Percentiles rank a stretch among this genome's conserved stretches.
Evolutionary conservation across 208 protist genomes (phyloP).

Genomic region (Acanthamoeba comandoni): DNA sequence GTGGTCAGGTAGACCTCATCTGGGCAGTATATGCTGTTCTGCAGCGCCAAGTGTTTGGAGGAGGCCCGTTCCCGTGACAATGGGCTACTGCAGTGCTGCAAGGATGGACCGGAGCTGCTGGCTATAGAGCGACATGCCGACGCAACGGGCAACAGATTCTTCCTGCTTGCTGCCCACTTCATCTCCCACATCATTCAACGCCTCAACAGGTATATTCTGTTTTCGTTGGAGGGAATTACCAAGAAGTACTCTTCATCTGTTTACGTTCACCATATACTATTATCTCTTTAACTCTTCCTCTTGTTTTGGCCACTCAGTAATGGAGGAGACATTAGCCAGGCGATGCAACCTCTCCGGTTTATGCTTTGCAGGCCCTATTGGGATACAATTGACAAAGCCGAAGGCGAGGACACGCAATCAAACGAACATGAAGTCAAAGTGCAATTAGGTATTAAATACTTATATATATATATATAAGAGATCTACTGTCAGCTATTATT

Average conservation of each 20-base stretch:
- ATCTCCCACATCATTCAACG: not conserved
- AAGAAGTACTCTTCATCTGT: no score
- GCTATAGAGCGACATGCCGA: not conserved
- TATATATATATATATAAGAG: no score
- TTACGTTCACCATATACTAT: no score
- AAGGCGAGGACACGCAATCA: conserved; percentile 5
- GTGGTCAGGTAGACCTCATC: not conserved
- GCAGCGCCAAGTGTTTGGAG: not conserved
- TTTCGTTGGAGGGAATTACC: no score
- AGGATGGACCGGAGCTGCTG: not conserved
- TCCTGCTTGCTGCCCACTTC: not conserved
- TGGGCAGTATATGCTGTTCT: not conserved
- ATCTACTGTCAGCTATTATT: no score
- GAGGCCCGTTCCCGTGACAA: not conserved
- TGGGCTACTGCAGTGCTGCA: not conserved
- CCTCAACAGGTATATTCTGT: not conserved
- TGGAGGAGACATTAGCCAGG: not conserved
- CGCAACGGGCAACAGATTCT: not conserved
- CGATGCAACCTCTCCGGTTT: not conserved
- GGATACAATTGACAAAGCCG: not conserved
- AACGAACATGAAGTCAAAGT: no score
- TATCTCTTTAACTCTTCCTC: no score
- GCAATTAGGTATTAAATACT: no score
- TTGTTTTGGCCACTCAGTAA: not conserved
- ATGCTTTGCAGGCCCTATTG: not conserved